Evolutionary conservation across 805 yeast genomes (phyloP).

Genomic region (Cyberlindnera maclurae): DNA sequence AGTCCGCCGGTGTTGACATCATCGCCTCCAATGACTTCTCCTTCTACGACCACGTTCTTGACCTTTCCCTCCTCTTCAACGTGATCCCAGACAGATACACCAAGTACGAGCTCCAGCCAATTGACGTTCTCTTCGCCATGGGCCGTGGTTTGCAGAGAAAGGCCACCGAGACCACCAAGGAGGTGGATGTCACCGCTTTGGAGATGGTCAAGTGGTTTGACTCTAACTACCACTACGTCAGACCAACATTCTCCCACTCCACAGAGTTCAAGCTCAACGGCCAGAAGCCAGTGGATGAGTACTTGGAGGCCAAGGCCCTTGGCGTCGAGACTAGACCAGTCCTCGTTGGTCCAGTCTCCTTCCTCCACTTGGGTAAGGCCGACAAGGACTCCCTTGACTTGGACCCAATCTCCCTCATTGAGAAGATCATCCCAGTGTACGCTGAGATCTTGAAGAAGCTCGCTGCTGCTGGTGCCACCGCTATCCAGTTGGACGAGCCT

Average conservation of each 20-base stretch:
- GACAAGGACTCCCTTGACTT: constrained; percentile 96
- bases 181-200: constrained; percentile 96
- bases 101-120: constrained; percentile 79
- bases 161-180: constrained; percentile 78
- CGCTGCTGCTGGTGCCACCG: constrained; percentile 88
- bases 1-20: constrained; percentile 94
- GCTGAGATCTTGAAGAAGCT: constrained; percentile 81
- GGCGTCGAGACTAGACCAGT: constrained; percentile 98
- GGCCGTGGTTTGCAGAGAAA: constrained; percentile 99
- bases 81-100: constrained; percentile 96
- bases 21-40: constrained; percentile 98
- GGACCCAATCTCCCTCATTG: constrained; percentile 85
- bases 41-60: constrained; percentile 95
- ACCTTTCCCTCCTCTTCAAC: constrained; percentile 86
- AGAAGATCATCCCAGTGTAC: constrained; percentile 89
- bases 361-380: constrained; percentile 92
- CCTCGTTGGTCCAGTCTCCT: constrained; percentile 92
- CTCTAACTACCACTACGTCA: constrained; percentile 98
- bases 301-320: constrained; percentile 92
- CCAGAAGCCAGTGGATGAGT: constrained; percentile 95
- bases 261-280: constrained; percentile 96
- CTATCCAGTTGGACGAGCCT: constrained; percentile 98
- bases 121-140: constrained; percentile 96
- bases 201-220: constrained; percentile 99
- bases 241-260: constrained; percentile 96